Evolutionary conservation across 2,329 filamentous ascomycete genomes (phyloP), one percentile per base, ranked within the genome.

Genomic region (Cadophora malorum): DNA sequence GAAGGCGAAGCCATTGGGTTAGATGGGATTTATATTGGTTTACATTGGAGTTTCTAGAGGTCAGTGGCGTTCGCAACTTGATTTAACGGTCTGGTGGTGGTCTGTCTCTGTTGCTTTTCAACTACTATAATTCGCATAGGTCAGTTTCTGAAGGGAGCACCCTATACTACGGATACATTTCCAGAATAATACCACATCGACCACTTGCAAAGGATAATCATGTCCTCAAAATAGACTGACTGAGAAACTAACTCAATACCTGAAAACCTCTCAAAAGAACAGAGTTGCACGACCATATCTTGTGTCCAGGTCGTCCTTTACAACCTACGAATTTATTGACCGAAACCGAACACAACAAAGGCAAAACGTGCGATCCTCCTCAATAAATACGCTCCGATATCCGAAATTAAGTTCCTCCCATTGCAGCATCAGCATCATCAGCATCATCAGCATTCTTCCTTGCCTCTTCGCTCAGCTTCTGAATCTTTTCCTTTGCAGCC

Each of bases 1-100:
- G 83, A 81, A 79, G 72, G 68, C 67, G 8, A 78, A 78, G 71
- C 76, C 76, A 19, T 65, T 78, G 23, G 76, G 76, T 47, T 77
- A 72, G 33, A 47, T 16, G 35, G 19, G 35, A 21, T 49, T 19
- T 23, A 10, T 3, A 31, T 28, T 28, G 28, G 28, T 28, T 28
- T 28, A 28, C 5, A 28, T 28, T 7, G 63, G 63, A 56, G 52
- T 64, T 64, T 28, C 23, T n/a, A 63, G 59, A 67, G 63, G 65
- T 65, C 58, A 65, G 56, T 66, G 63, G 67, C 58, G 67, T 64
- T 12, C 33, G 55, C 10, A 23, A 50, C 35, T 38, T 56, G n/a
- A 21, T 50, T 50, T 62, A 6, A 41, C 6, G 59, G 38, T 62
- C 9, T 35, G 19, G n/a, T 35, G 59, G 59, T 25, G 28, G 59